phyloP scores from a whole-genome alignment of 2,329 filamentous ascomycete species.

The Sporothrix globosa region DNA sequence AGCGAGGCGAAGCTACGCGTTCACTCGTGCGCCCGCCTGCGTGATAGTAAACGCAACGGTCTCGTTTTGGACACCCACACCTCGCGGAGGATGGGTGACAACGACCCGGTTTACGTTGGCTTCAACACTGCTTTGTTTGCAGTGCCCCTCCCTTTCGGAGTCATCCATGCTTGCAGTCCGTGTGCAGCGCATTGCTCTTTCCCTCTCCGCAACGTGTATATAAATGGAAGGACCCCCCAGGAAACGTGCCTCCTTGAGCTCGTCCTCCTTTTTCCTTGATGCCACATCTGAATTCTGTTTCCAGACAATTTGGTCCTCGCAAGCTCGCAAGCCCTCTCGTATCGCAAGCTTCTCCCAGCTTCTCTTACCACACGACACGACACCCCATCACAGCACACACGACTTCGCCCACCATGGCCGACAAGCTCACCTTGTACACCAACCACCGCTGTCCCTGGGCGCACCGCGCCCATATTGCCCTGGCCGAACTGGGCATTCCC shows the following conservation, averaged over 20 bases:
- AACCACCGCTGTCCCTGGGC: constrained; percentile 50
- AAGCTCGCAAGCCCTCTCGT: background rate
- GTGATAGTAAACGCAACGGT: background rate
- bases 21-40: background rate
- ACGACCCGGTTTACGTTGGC: background rate
- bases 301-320: background rate
- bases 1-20: background rate
- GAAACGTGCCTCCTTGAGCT: constrained; percentile 2
- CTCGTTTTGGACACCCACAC: background rate
- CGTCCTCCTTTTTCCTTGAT: background rate
- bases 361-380: background rate
- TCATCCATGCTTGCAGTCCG: background rate
- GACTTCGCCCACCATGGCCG: constrained; percentile 27
- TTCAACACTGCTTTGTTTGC: background rate
- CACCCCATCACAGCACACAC: background rate
- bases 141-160: background rate
- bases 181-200: background rate
- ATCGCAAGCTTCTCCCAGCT: background rate
- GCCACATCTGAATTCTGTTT: background rate
- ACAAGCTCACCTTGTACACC: constrained; percentile 38
- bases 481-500: constrained; percentile 66
- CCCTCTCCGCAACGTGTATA: background rate
- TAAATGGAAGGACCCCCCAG: background rate
- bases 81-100: background rate
- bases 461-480: constrained; percentile 73